Conservation (phyloP, 805 yeast genomes). For the Ogataea pignaliae region DNA sequence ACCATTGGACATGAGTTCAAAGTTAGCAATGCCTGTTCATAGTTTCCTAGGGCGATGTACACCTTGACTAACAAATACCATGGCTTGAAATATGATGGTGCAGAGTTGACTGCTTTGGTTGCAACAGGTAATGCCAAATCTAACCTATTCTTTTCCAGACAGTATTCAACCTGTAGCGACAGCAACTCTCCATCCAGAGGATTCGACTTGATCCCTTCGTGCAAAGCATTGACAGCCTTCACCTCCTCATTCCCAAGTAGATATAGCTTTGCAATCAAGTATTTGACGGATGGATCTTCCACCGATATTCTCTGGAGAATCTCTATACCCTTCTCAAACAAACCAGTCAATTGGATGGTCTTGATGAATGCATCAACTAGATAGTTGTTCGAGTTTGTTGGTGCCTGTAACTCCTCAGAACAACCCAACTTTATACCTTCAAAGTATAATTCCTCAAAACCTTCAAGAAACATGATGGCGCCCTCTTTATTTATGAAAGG, state of each 20-base stretch:
- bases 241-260: conserved; percentile 56
- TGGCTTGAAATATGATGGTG: conserved; percentile 72
- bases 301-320: conserved; percentile 49
- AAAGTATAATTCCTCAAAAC: conserved; percentile 61
- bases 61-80: conserved; percentile 67
- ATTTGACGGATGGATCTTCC: conserved; percentile 52
- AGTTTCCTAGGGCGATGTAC: conserved; percentile 58
- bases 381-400: conserved; percentile 61
- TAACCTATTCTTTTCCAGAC: conserved; percentile 45
- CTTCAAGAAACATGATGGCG: conserved; percentile 53
- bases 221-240: conserved; percentile 48
- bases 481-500: conserved; percentile 55
- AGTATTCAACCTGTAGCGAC: conserved; percentile 53
- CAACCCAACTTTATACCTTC: conserved; percentile 68
- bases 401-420: conserved; percentile 59
- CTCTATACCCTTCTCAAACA: conserved; percentile 56
- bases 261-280: conserved; percentile 50
- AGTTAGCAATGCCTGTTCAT: conserved; percentile 67
- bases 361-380: conserved; percentile 71
- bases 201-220: conserved; percentile 43
- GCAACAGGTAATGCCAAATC: conserved; percentile 59
- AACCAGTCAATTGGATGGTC: conserved; percentile 60
- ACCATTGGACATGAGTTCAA: conserved; percentile 82
- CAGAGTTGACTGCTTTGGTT: conserved; percentile 58
- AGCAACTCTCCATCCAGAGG: conserved; percentile 55